phyloP scores from a whole-genome alignment of 2,329 filamentous ascomycete genomes.

The Sarocladium kiliense region DNA sequence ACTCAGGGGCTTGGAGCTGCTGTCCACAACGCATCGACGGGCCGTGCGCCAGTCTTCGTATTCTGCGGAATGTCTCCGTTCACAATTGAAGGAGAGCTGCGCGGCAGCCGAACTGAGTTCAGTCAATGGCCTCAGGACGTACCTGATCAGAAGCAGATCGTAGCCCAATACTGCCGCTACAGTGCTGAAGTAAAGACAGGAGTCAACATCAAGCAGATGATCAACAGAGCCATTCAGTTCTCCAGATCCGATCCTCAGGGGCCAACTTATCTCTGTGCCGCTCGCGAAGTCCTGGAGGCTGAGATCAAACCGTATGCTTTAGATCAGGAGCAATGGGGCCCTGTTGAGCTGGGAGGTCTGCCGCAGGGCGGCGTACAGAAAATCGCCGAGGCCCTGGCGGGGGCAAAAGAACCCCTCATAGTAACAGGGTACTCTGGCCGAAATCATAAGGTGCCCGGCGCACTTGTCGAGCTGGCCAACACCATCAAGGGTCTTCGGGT shows the following conservation, averaged over 20 bases:
- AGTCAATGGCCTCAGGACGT: conserved; percentile 87
- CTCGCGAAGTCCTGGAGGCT: conserved; percentile 80
- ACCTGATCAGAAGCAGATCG: conserved; percentile 73
- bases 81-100: conserved; percentile 71
- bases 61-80: conserved; percentile 75
- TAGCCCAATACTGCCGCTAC: conserved; percentile 83
- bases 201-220: conserved; percentile 82
- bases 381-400: conserved; percentile 59
- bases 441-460: conserved; percentile 56
- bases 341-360: conserved; percentile 61
- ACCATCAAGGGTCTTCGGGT: conserved; percentile 64
- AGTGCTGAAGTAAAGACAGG: conserved; percentile 78
- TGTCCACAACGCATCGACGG: conserved; percentile 73
- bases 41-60: conserved; percentile 68
- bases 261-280: conserved; percentile 73
- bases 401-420: conserved; percentile 61
- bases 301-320: conserved; percentile 71
- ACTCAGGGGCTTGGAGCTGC: conserved; percentile 74
- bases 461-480: conserved; percentile 63
- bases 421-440: conserved; percentile 68
- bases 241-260: conserved; percentile 72
- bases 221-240: conserved; percentile 79
- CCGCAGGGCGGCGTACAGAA: conserved; percentile 43
- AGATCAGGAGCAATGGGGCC: conserved; percentile 64
- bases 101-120: conserved; percentile 74